phyloP scores from a whole-genome alignment of 73 alveolate species.

The Paramecium pentaurelia region DNA sequence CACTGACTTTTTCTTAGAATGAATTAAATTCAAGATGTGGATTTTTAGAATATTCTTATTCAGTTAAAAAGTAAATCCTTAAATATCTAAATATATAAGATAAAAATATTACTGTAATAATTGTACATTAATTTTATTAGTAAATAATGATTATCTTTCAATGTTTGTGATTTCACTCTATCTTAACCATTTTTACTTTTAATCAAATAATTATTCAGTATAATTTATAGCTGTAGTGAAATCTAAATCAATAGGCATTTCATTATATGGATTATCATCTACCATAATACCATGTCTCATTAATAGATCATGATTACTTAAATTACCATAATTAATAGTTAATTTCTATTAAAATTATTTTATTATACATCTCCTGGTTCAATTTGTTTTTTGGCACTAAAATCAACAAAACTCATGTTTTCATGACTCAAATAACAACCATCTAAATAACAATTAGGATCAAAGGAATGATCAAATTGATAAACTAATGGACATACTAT shows the following conservation, averaged over 20 bases:
- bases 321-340: conserved; percentile 21
- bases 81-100: neutral
- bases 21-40: neutral
- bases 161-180: neutral
- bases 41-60: neutral
- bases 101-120: neutral
- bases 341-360: neutral
- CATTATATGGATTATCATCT: neutral
- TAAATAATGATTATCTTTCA: neutral
- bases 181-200: neutral
- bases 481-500: neutral
- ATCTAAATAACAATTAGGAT: conserved; percentile 30
- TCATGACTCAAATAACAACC: conserved; percentile 41
- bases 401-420: conserved; percentile 25
- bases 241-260: conserved; percentile 7
- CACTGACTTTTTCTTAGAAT: neutral
- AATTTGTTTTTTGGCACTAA: neutral
- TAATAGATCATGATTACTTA: neutral
- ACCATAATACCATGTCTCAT: conserved; percentile 16
- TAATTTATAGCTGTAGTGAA: neutral
- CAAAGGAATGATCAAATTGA: neutral
- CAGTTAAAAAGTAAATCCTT: conserved; percentile 14
- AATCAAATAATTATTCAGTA: neutral
- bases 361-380: conserved; percentile 20
- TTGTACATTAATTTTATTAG: neutral